Evolutionary conservation across 2,329 filamentous ascomycete genomes (phyloP).

Genomic region (Coniella lustricola): DNA sequence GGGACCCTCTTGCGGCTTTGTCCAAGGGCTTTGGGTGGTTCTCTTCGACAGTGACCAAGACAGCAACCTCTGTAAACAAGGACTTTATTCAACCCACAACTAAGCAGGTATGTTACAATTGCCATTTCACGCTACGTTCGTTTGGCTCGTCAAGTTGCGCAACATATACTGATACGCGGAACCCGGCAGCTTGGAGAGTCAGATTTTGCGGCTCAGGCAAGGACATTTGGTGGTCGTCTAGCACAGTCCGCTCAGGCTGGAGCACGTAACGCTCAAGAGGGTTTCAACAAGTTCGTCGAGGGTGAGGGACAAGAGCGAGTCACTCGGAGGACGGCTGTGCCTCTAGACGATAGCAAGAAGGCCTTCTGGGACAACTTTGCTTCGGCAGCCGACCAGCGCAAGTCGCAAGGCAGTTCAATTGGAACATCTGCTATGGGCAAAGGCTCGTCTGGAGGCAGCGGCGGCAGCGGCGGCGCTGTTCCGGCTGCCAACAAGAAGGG

Average conservation of each 20-base stretch:
- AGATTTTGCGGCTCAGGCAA: conserved; percentile 64
- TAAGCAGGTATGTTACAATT: conserved; percentile 59
- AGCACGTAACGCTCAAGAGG: conserved; percentile 68
- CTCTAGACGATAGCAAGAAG: conserved; percentile 59
- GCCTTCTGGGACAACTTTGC: conserved; percentile 94
- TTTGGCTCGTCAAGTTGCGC: background rate
- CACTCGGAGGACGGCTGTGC: conserved; percentile 23
- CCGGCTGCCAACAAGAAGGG: conserved; percentile 35
- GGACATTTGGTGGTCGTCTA: conserved; percentile 56
- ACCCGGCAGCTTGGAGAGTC: conserved; percentile 63
- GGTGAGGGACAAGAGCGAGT: conserved; percentile 35
- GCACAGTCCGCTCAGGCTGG: conserved; percentile 61
- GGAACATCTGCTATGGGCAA: conserved; percentile 55
- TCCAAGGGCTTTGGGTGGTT: conserved; percentile 96
- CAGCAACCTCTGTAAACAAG: conserved; percentile 85
- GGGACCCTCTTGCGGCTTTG: conserved; percentile 80
- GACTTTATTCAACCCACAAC: conserved; percentile 90
- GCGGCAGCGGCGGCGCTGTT: too few species aligned
- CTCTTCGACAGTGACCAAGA: conserved; percentile 77
- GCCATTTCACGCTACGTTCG: background rate
- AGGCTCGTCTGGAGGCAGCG: conserved; percentile 32
- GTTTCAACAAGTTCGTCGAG: conserved; percentile 83
- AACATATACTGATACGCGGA: background rate
- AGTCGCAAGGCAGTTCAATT: conserved; percentile 39
- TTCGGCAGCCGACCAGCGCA: conserved; percentile 52